Base-by-base conservation (phyloP, 139 green algal genomes). In the Micromonas pusilla region DNA sequence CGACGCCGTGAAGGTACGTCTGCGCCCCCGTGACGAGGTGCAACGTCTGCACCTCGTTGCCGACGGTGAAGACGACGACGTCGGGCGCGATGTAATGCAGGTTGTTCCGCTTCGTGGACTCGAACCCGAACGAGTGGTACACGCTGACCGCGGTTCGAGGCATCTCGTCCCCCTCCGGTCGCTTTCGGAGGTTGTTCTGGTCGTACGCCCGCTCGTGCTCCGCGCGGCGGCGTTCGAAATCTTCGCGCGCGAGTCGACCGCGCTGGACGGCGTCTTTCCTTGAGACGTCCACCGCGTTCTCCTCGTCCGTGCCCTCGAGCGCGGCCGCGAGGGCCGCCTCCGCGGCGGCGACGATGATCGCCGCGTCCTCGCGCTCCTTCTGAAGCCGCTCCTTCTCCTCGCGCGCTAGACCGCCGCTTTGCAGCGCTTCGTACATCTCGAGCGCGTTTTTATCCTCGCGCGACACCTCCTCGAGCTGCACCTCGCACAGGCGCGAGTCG, bases 51-150 rank as follows among this genome's bases (percentile, higher is more conserved):
- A 91, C 70, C 2, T 65, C 71, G 32, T 62, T 82, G 9, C 88
- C 89, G 4, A 77, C 82, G 52, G 72, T 76, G 26, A 77, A 84
- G 23, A 90, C 45, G 1, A 91, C 52, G 20, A 80, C 85, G 75
- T 91, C 82, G 16, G 85, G 76, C 16, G 90, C 86, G 0, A 92
- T 34, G 54, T 86, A 72, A 23, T 81, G 70, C n/a, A 89, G 36
- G 82, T 91, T 92, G 86, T 89, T 86, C 38, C 84, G 84, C 70
- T 86, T 88, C 62, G 33, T 26, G 6, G 71, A 62, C 37, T 86
- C 81, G 31, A 87, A 74, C 66, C 83, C 82, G 32, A 90, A 79
- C 54, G 53, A 52, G 52, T 79, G 54, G 52, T 71, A 52, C 28
- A 79, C 20, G 26, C 5, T 13, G 25, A 65, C 36, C 3, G 5